These are phyloP conservation scores for Zychaea mexicana DNA, from an alignment of 371 early-diverging fungal species.

Conservation along the genomic window DNA sequence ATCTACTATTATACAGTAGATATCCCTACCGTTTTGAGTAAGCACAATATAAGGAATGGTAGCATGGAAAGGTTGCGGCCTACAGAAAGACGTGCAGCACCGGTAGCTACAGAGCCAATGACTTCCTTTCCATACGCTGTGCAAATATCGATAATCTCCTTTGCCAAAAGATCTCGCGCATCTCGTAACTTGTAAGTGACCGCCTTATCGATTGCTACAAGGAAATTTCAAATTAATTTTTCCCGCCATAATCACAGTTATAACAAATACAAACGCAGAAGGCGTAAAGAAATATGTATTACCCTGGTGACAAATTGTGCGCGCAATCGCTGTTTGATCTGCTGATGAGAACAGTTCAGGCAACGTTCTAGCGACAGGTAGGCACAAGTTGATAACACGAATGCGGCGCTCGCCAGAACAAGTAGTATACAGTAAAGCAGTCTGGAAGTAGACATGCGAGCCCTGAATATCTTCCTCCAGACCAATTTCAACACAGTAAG, in stretches of 20 bases:
- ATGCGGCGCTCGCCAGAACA: slow-evolving; percentile 90
- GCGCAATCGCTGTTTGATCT: slow-evolving; percentile 72
- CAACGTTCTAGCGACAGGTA: slow-evolving; percentile 82
- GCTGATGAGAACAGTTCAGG: slow-evolving; percentile 71
- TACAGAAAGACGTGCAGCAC: slow-evolving; percentile 59
- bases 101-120: slow-evolving; percentile 48
- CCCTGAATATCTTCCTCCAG: slow-evolving; percentile 75
- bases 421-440: slow-evolving; percentile 94
- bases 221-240: neutral
- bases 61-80: slow-evolving; percentile 72
- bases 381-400: slow-evolving; percentile 90
- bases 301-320: slow-evolving; percentile 72
- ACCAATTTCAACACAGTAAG: slow-evolving; percentile 78
- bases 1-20: slow-evolving; percentile 16
- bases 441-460: slow-evolving; percentile 86
- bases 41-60: slow-evolving; percentile 65
- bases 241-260: too few species aligned
- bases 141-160: slow-evolving; percentile 67
- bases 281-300: slow-evolving; percentile 1
- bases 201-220: slow-evolving; percentile 65
- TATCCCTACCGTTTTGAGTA: slow-evolving; percentile 62
- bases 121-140: slow-evolving; percentile 67
- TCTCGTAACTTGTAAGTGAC: slow-evolving; percentile 72
- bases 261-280: too few species aligned
- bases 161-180: slow-evolving; percentile 73